Conservation (phyloP, 495 filamentous ascomycete species). For the Lindgomyces ingoldianus region DNA sequence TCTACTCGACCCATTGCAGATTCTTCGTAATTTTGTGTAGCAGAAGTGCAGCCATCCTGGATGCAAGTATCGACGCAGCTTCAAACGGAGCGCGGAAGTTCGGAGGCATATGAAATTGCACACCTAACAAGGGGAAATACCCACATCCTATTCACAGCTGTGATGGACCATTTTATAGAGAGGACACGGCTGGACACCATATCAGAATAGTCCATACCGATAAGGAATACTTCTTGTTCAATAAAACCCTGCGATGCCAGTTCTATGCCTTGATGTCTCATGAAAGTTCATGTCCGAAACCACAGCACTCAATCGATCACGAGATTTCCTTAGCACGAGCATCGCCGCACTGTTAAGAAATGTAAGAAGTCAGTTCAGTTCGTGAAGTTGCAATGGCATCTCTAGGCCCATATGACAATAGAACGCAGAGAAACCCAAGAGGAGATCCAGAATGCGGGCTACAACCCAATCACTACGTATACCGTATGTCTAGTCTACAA, state of each 20-base stretch:
- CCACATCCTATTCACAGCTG: slow-evolving; percentile 1
- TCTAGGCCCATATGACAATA: not conserved
- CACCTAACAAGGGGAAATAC: not conserved
- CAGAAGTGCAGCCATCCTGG: slow-evolving; percentile 16
- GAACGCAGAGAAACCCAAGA: not conserved
- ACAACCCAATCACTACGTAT: not conserved
- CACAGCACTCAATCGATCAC: too few relatives aligned
- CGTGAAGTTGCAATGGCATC: not conserved
- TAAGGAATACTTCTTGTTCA: slow-evolving; percentile 3
- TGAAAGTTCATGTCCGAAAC: slow-evolving; percentile 1
- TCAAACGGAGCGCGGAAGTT: slow-evolving; percentile 18
- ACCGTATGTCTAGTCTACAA: not conserved
- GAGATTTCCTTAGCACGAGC: too few relatives aligned
- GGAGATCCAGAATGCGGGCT: not conserved
- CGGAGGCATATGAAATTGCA: slow-evolving; percentile 22
- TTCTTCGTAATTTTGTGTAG: too few relatives aligned
- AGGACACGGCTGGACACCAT: slow-evolving; percentile 8
- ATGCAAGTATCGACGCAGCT: slow-evolving; percentile 11
- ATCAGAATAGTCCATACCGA: slow-evolving; percentile 1
- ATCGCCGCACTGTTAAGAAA: not conserved
- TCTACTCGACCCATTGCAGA: too few relatives aligned
- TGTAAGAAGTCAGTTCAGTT: not conserved
- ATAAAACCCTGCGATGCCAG: not conserved
- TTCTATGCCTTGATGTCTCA: not conserved
- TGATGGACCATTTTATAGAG: slow-evolving; percentile 3